Evolutionary conservation across 768 basidiomycete species (phyloP).

Genomic region (Crucibulum laeve): DNA sequence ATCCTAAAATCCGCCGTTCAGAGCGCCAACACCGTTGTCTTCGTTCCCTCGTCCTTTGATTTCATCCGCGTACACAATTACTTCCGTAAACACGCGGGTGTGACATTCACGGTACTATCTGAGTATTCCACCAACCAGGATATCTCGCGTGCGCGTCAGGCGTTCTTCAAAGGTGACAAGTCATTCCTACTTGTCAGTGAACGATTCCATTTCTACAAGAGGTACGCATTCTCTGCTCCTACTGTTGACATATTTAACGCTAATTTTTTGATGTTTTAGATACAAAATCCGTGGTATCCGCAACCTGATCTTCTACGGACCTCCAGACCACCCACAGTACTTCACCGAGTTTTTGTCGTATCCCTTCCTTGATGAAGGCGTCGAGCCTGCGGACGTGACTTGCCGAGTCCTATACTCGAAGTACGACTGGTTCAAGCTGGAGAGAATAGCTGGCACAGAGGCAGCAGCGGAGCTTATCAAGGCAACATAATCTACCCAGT

Average conservation of each 20-base stretch:
- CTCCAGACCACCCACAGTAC: constrained; percentile 87
- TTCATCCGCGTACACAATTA: constrained; percentile 89
- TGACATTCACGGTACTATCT: constrained; percentile 80
- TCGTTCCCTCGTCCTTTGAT: constrained; percentile 94
- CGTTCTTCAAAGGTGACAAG: constrained; percentile 86
- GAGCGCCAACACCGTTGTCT: constrained; percentile 82
- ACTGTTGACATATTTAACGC: background rate
- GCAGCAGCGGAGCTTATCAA: constrained; percentile 39
- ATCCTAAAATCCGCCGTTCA: constrained; percentile 92
- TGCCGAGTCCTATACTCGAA: constrained; percentile 79
- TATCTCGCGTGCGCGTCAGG: constrained; percentile 88
- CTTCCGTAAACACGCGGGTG: constrained; percentile 67
- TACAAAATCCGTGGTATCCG: constrained; percentile 93
- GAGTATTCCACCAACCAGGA: constrained; percentile 97
- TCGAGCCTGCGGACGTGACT: constrained; percentile 85
- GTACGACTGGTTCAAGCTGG: constrained; percentile 85
- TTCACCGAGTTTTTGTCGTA: constrained; percentile 87
- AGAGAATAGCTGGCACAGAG: constrained; percentile 73
- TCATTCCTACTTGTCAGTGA: constrained; percentile 90
- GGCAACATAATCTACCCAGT: constrained; percentile 6
- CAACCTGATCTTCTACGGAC: constrained; percentile 90
- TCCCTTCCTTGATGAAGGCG: constrained; percentile 86
- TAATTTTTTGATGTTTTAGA: constrained; percentile 28
- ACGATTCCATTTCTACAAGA: constrained; percentile 96
- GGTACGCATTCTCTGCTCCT: constrained; percentile 35